These are phyloP conservation scores for Ophiocordyceps camponoti-leonardi DNA, from an alignment of 2,329 filamentous ascomycete genomes.

Conservation along the genomic window DNA sequence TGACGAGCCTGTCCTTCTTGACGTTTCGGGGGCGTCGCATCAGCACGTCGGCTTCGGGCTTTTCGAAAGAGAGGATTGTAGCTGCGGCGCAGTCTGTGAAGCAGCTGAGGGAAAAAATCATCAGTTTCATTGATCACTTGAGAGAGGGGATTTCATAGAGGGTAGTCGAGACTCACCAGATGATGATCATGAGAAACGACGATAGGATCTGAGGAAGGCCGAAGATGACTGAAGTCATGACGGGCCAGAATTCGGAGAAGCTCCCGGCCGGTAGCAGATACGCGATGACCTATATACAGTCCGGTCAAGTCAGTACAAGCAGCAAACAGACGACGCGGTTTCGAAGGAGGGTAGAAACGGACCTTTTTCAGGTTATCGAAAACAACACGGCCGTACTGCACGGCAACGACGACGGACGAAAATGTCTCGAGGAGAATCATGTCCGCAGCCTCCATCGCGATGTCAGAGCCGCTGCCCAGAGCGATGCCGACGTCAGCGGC, in stretches of 20 bases:
- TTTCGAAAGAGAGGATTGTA: slow-evolving; percentile 58
- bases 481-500: slow-evolving; percentile 50
- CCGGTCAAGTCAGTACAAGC: neutral
- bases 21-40: slow-evolving; percentile 49
- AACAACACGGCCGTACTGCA: slow-evolving; percentile 57
- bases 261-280: slow-evolving; percentile 57
- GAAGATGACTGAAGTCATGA: slow-evolving; percentile 55
- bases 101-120: too few relatives aligned
- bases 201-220: slow-evolving; percentile 58
- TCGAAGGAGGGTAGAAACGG: neutral
- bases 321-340: too few relatives aligned
- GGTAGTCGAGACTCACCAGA: slow-evolving; percentile 24
- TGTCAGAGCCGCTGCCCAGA: slow-evolving; percentile 62
- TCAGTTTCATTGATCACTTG: too few relatives aligned
- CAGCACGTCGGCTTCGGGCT: slow-evolving; percentile 60
- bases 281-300: slow-evolving; percentile 23
- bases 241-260: slow-evolving; percentile 63
- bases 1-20: slow-evolving; percentile 54
- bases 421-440: slow-evolving; percentile 71
- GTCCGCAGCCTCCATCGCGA: slow-evolving; percentile 64
- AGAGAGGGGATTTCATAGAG: too few relatives aligned
- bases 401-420: slow-evolving; percentile 52
- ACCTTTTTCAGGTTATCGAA: slow-evolving; percentile 64
- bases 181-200: slow-evolving; percentile 56
- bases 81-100: slow-evolving; percentile 65